Base-by-base conservation (phyloP, 306 rosid genomes). In the Lithocarpus polystachyus region DNA sequence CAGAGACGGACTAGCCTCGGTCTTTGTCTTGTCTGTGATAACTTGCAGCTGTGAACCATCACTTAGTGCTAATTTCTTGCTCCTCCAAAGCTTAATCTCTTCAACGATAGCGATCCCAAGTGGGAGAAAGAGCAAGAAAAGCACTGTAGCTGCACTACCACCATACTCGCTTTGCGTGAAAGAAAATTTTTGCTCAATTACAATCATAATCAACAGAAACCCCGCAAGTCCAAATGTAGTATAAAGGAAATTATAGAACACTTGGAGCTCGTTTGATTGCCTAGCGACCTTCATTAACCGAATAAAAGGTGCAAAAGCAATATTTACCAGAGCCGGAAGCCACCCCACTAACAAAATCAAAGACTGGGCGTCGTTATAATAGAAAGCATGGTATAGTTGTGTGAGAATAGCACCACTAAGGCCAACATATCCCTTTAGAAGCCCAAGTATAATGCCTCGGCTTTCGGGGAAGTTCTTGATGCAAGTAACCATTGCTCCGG, bases 321-420 rank as follows among this genome's bases (percentile, higher is more conserved):
- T 83, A 51, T 93, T 87, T 1, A 88, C 64, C 18, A 86, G 93
- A 1, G 97, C 89, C 0, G 98, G 98, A 53, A 93, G 89, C 98
- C 97, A 93, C 1, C 82, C 97, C 4, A 89, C 87, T 74, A 93
- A 86, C 26, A 91, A 29, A 78, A 90, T 86, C 78, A 93, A 75
- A 29, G 85, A 74, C 40, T 85, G 86, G 0, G 89, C 20, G 12
- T 93, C 90, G 1, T 89, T 9, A 5, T 73, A 90, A 2, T 93
- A 93, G 37, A 89, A 81, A 11, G 98, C 92, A 2, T 59, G 79
- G 73, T 91, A 93, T 1, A 93, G 68, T 18, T 93, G 97, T 0
- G 93, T 88, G 26, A 93, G 86, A 56, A 93, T 89, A 1, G 97
- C 98, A 4, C 94, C 98, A 15, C 98, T 91, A 5, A 93, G 82